Base-by-base conservation (phyloP, 139 green algal species). In the Auxenochlorella pyrenoidosa region DNA sequence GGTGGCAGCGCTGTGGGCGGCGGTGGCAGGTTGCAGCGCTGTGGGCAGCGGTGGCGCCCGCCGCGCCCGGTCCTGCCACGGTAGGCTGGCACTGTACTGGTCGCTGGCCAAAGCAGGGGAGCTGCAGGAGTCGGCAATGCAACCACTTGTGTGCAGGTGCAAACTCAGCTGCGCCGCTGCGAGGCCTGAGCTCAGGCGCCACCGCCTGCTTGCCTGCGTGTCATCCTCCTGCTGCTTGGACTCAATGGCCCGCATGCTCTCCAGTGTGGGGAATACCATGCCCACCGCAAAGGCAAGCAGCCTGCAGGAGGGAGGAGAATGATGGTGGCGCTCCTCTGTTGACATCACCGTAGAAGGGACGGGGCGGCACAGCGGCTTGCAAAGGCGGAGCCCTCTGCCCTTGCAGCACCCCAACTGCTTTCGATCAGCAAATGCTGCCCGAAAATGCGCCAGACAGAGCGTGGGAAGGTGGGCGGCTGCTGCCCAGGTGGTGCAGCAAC, bases 181-280 rank as follows among this genome's bases (percentile, higher is more conserved):
- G n/a, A n/a, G n/a, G n/a, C n/a, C n/a, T n/a, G n/a, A n/a, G n/a
- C n/a, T n/a, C n/a, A n/a, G n/a, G n/a, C n/a, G 28, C 40, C 26
- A 28, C 3, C 38, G 36, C 12, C 21, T 32, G 2, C 24, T 26
- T 75, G 68, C 86, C 86, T 90, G 88, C 43, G 58, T 90, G 87
- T 92, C 89, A 44, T 92, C 89, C 3, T 34, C 84, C 16, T 38
- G 21, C 15, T 40, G 2, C 16, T 82, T 47, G 75, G 59, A 81
- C 44, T 92, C 89, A n/a, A 92, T 86, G 3, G 89, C 89, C 70
- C 84, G 51, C 59, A 92, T 86, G n/a, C 41, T 79, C 79, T 89
- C 44, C 5, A 86, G 71, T 0, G 89, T 87, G 41, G 89, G 89
- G 40, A 88, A 90, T 19, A 92, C 51, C 44, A 92, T 63, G 47